Base-by-base conservation (phyloP, 768 basidiomycete species). In the Hygrophorus russula region DNA sequence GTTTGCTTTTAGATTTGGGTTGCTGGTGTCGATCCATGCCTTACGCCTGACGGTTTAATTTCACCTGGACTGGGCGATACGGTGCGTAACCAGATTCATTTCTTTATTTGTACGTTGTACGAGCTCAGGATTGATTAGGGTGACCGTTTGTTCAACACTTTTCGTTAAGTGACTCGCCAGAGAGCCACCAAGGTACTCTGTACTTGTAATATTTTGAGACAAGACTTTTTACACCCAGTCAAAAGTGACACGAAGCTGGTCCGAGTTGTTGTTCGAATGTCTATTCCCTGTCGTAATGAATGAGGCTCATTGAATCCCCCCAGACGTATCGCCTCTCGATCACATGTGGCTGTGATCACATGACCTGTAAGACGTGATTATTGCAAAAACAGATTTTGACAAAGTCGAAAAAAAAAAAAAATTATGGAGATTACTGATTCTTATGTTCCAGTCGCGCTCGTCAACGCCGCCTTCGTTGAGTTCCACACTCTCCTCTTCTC, bases 41-140 rank as follows among this genome's bases (percentile, higher is more conserved):
- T 98, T 48, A 92, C 87, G 0, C 35, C 49, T 0, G 73, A 85
- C 13, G 94, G 93, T 5, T 67, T 90, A 49, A 84, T 98, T 46
- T 72, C 65, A n/a, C 93, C 93, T 8, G 93, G 93, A 14, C 70
- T 94, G 35, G 93, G 93, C 4, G 93, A 96, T 60, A 78, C 87
- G 18, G 89, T 88, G 55, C 57, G 84, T 70, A 15, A 41, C 12
- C 8, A 39, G 42, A 37, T 37, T n/a, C 18, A 2, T 36, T 33
- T 10, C 19, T 14, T 33, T 10, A 17, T 27, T 33, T 41, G 8
- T 19, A 10, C 33, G 36, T 37, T 19, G 32, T 9, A 24, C 39
- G 9, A 34, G 2, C 39, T 53, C 14, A 15, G 2, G 14, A 11
- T 44, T 15, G 6, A 31, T 17, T 51, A 91, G 86, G 90, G 90